Base-by-base conservation (phyloP, 257 asterid genomes). In the Phtheirospermum japonicum region DNA sequence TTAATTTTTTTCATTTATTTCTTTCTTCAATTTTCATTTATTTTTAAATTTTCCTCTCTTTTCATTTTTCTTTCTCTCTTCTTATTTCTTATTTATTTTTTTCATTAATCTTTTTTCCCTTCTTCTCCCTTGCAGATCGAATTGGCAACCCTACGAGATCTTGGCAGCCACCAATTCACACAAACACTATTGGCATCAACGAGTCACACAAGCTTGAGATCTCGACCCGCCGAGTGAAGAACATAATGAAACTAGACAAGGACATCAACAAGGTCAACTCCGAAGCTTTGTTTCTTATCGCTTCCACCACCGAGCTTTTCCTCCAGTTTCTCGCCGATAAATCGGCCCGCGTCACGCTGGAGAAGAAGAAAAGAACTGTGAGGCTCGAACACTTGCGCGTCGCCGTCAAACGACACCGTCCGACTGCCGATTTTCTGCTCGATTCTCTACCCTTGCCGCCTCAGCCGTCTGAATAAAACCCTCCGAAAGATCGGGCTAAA, bases 231-330 rank as follows among this genome's bases (percentile, higher is more conserved):
- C 72, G 59, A 82, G n/a, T n/a, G n/a, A n/a, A n/a, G n/a, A n/a
- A n/a, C n/a, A n/a, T 88, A 40, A 78, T 90, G 89, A 90, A 88
- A 66, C 76, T 88, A 46, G 96, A 89, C 73, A 80, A 79, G 59
- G 95, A 91, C 19, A 77, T 91, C 73, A 83, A 66, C 79, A 84
- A 72, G 75, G 76, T 86, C 71, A 91, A 75, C 71, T 68, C 95
- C 33, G 98, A 91, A 71, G 97, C 98, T 20, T 63, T 80, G 9
- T 73, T 81, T 59, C 87, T 91, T 32, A 73, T 91, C 59, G 70
- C 98, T 13, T 71, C 75, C 36, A 79, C 96, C 42, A 82, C 98
- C n/a, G 86, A 89, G 80, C 87, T 89, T 7, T 85, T 92, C 76
- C 85, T 92, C 64, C 82, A 82, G 66, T 79, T 77, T 71, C 85